A percentile compares a stretch with the other conserved stretches of the same genome.
phyloP scores from a whole-genome alignment of 768 basidiomycete species.

The Suillus occidentalis region DNA sequence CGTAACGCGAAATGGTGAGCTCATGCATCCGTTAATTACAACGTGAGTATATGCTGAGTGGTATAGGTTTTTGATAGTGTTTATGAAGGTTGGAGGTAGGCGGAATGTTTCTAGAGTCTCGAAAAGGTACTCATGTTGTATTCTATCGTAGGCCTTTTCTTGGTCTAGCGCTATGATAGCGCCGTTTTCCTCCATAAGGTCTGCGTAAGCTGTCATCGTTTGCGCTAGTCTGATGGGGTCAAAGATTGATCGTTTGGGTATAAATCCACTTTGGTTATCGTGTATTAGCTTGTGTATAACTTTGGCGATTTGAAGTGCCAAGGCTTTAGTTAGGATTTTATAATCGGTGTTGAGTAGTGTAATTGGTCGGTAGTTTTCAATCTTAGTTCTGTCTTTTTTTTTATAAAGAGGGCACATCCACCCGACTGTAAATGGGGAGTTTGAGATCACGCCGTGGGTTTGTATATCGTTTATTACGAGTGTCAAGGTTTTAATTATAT shows the following conservation, averaged over 20 bases:
- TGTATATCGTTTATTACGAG: too few species aligned
- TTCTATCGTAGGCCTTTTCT: neutral
- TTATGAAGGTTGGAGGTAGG: too few species aligned
- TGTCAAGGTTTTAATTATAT: too few species aligned
- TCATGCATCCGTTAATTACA: too few species aligned
- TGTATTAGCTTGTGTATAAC: slow-evolving; percentile 24
- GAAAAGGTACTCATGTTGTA: too few species aligned
- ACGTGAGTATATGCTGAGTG: too few species aligned
- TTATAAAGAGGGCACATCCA: slow-evolving; percentile 42
- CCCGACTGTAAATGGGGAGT: slow-evolving; percentile 27
- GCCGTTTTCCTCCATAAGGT: slow-evolving; percentile 25
- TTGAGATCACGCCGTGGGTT: slow-evolving; percentile 8
- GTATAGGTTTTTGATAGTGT: too few species aligned
- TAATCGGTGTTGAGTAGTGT: slow-evolving; percentile 37
- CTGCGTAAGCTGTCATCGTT: slow-evolving; percentile 24
- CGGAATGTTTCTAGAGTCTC: too few species aligned
- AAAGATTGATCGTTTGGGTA: slow-evolving; percentile 30
- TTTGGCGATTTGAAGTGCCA: slow-evolving; percentile 18
- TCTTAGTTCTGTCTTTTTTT: slow-evolving; percentile 33
- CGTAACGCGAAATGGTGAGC: too few species aligned
- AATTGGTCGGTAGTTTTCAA: slow-evolving; percentile 40
- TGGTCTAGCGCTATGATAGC: slow-evolving; percentile 19
- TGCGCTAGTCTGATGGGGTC: slow-evolving; percentile 33
- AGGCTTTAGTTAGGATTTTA: slow-evolving; percentile 30
- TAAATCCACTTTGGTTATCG: slow-evolving; percentile 40